Evolutionary conservation across 2,329 filamentous ascomycete species (phyloP), one percentile per base, ranked within the genome.

Genomic region (Cylindrodendrum hubeiense): DNA sequence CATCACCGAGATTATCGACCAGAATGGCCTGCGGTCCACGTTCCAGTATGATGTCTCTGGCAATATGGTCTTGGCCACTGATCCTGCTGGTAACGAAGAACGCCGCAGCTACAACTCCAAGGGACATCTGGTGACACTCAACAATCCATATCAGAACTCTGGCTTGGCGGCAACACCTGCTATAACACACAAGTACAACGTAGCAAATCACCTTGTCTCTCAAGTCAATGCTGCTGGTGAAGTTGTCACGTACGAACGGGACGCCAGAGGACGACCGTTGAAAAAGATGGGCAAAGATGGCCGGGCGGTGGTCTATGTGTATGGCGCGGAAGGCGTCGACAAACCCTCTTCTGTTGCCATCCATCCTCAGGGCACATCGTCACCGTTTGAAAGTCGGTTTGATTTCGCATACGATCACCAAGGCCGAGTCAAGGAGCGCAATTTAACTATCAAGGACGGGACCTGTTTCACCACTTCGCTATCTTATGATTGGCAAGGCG

Each of bases 401-500:
- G 30, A 21, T 21, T 17, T 52, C 17, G 19, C 13, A 28, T 52
- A 52, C 49, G 49, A 52, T 19, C 17, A 34, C n/a, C 49, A 21
- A 37, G 49, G 26, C 30, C 5, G 49, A 9, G n/a, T 52, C n/a
- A 52, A 26, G 17, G n/a, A 19, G 15, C 26, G 49, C 6, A 52
- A 19, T 13, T 34, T 58, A 21, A 46, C 37, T 19, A 30, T 58
- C 33, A n/a, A 21, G 12, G 41, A 46, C 28, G 43, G 43, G 21
- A 26, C n/a, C 6, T 21, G 15, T 5, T 58, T 43, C 37, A 24
- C 37, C n/a, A 58, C 54, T 7, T 17, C 22, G 15, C 7, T 58
- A 9, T 43, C 39, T 5, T 58, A 58, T 34, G 41, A 58, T 37
- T 58, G 39, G 54, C 54, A 58, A 41, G 54, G 41, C 19, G 26